These are phyloP conservation scores for Cercospora zeae-maydis DNA, from an alignment of 2,329 filamentous ascomycete genomes.

Conservation along the genomic window DNA sequence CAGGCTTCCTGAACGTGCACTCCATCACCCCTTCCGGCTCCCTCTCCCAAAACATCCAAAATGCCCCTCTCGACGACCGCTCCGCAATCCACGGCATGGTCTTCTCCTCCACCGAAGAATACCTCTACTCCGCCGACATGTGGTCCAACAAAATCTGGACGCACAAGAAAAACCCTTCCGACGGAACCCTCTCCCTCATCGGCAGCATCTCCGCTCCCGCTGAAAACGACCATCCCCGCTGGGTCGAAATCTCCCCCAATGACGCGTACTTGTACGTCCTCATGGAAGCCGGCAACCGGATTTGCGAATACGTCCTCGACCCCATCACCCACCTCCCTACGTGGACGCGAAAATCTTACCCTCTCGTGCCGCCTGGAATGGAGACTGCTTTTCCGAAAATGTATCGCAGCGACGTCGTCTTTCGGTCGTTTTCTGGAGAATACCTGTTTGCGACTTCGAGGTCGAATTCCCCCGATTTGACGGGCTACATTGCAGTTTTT, in stretches of 20 bases:
- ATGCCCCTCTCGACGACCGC: slow-evolving; percentile 66
- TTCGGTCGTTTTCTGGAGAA: slow-evolving; percentile 62
- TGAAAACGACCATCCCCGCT: slow-evolving; percentile 73
- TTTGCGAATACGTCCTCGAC: slow-evolving; percentile 80
- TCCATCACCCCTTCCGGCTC: slow-evolving; percentile 55
- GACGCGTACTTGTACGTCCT: slow-evolving; percentile 78
- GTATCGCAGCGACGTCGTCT: slow-evolving; percentile 84
- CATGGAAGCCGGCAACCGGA: slow-evolving; percentile 83
- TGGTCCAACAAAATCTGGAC: slow-evolving; percentile 79
- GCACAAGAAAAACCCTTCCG: slow-evolving; percentile 59
- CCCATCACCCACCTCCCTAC: slow-evolving; percentile 68
- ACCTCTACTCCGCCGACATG: slow-evolving; percentile 76
- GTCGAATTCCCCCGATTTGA: slow-evolving; percentile 69
- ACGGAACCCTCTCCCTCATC: slow-evolving; percentile 63
- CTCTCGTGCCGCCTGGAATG: slow-evolving; percentile 73
- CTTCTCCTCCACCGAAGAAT: slow-evolving; percentile 68
- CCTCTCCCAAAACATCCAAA: slow-evolving; percentile 64
- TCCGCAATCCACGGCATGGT: slow-evolving; percentile 80
- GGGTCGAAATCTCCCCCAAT: slow-evolving; percentile 78
- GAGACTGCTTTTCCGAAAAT: slow-evolving; percentile 54
- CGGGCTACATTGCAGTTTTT: slow-evolving; percentile 81
- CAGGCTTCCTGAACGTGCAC: slow-evolving; percentile 77
- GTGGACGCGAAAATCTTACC: slow-evolving; percentile 72
- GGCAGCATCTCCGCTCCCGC: slow-evolving; percentile 70
- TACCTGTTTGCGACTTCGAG: slow-evolving; percentile 85